Conservation (phyloP, 768 basidiomycete species). For the Cystofilobasidium ferigula region DNA sequence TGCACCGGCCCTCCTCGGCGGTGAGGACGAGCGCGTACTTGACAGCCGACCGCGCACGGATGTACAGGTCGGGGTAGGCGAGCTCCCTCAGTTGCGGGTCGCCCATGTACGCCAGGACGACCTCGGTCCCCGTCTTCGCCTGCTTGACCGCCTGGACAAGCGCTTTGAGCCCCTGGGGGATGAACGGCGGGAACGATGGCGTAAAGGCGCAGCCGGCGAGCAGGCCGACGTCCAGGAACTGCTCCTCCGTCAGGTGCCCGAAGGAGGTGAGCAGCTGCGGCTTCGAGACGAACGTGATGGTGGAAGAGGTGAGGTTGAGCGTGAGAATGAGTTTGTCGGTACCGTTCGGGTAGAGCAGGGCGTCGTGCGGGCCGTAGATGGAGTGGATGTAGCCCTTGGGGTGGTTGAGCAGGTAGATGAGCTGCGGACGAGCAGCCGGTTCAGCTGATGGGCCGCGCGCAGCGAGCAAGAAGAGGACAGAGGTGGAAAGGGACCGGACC, state of each 20-base stretch:
- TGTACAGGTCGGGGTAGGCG: constrained; percentile 73
- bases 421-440: constrained; percentile 41
- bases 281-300: constrained; percentile 64
- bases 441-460: neutral
- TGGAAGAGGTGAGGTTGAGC: constrained; percentile 57
- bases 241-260: constrained; percentile 58
- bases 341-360: constrained; percentile 62
- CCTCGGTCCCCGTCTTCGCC: constrained; percentile 62
- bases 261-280: constrained; percentile 56
- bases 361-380: constrained; percentile 80
- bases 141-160: constrained; percentile 52
- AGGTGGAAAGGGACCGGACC: constrained; percentile 45
- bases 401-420: constrained; percentile 90
- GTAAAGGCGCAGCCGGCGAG: constrained; percentile 74
- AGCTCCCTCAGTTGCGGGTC: constrained; percentile 70
- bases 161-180: constrained; percentile 32
- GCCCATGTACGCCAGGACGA: constrained; percentile 27
- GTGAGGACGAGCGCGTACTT: constrained; percentile 82
- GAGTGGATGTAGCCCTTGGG: constrained; percentile 88
- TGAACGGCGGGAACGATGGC: constrained; percentile 43
- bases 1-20: constrained; percentile 50
- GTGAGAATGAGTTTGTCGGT: constrained; percentile 83
- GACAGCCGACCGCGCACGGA: constrained; percentile 79
- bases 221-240: constrained; percentile 87
- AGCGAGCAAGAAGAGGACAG: neutral